phyloP scores from a whole-genome alignment of 2,329 filamentous ascomycete species.

The Neophaeococcomyces aloes region DNA sequence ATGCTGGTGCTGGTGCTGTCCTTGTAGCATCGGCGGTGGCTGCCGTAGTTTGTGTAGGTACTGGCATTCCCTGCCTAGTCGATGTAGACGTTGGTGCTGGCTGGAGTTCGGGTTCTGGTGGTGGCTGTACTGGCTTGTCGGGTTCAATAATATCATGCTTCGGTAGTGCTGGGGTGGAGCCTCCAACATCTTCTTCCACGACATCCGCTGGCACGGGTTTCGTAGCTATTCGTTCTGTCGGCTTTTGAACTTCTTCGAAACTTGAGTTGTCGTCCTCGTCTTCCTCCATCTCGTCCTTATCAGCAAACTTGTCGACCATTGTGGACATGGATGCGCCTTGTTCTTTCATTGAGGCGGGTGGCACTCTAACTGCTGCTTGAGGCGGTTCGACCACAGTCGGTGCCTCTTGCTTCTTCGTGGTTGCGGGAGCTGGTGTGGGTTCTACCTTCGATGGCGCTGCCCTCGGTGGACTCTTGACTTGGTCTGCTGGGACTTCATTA shows the following conservation, averaged over 20 bases:
- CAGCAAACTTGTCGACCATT: conserved; percentile 77
- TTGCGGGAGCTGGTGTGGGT: conserved; percentile 37
- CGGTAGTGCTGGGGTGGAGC: conserved; percentile 10
- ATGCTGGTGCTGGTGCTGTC: too few relatives aligned
- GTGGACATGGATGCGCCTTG: conserved; percentile 79
- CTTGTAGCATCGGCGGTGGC: neutral
- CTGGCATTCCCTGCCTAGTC: neutral
- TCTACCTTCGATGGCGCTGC: conserved; percentile 21
- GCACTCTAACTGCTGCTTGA: conserved; percentile 33
- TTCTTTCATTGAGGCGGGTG: conserved; percentile 63
- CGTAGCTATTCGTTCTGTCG: conserved; percentile 40
- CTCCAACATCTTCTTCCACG: conserved; percentile 10
- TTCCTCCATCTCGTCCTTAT: conserved; percentile 55
- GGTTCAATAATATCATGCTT: conserved; percentile 8
- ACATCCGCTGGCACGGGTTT: conserved; percentile 14
- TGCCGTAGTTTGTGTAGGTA: neutral
- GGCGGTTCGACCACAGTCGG: conserved; percentile 25
- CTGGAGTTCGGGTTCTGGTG: neutral
- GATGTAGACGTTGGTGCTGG: neutral
- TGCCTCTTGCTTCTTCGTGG: conserved; percentile 44
- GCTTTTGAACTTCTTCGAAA: conserved; percentile 78
- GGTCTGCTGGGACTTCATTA: conserved; percentile 61
- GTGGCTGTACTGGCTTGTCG: neutral
- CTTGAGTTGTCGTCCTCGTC: conserved; percentile 59
- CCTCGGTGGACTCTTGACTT: conserved; percentile 35